These are phyloP conservation scores for Talaromyces verruculosus DNA, from an alignment of 2,329 filamentous ascomycete genomes.

Conservation along the genomic window DNA sequence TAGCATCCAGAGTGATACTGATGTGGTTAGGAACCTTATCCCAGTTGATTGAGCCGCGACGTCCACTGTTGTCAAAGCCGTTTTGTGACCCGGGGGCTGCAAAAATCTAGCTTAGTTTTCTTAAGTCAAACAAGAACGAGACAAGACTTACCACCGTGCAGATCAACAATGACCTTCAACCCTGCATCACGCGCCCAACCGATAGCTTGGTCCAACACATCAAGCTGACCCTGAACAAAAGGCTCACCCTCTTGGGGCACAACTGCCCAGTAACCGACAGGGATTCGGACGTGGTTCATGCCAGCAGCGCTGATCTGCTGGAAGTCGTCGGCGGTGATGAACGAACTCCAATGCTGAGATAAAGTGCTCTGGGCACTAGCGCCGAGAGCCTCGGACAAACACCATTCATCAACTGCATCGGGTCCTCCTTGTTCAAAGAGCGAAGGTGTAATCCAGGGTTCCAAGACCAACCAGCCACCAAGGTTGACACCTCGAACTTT, in stretches of 20 bases:
- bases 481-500: constrained; percentile 66
- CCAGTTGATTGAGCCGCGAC: constrained; percentile 42
- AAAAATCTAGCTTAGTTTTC: neutral
- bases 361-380: constrained; percentile 51
- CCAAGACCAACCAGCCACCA: constrained; percentile 64
- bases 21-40: constrained; percentile 37
- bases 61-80: constrained; percentile 67
- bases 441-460: constrained; percentile 65
- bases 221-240: constrained; percentile 62
- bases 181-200: constrained; percentile 59
- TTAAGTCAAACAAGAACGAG: neutral
- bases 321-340: constrained; percentile 58
- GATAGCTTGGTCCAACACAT: constrained; percentile 58
- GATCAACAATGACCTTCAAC: constrained; percentile 65
- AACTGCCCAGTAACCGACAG: constrained; percentile 66
- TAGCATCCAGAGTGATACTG: constrained; percentile 50
- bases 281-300: constrained; percentile 65
- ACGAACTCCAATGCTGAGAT: constrained; percentile 59
- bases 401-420: constrained; percentile 59
- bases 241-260: constrained; percentile 56
- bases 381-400: constrained; percentile 52
- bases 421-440: constrained; percentile 54
- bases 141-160: constrained; percentile 60
- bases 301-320: constrained; percentile 56
- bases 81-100: constrained; percentile 63